Evolutionary conservation across 805 yeast genomes (phyloP), one percentile per base, ranked within the genome.

Genomic region (Candida ficus): DNA sequence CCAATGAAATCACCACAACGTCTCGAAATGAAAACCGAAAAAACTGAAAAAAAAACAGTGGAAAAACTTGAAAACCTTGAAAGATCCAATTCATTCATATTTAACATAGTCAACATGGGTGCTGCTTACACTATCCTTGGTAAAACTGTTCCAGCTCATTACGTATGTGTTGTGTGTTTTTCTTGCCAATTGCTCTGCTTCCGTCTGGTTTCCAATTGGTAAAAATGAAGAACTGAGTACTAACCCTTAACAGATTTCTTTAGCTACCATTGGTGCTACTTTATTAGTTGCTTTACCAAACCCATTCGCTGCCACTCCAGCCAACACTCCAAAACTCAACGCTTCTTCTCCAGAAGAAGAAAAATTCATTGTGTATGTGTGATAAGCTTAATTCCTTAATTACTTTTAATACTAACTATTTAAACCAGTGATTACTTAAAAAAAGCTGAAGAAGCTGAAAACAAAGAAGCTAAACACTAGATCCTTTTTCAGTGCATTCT

Each of bases 261-360:
- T 90, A 50, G 93, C 82, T 52, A 88, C 96, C 33, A 71, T 90
- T 55, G 80, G 83, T 49, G 63, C 81, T 25, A 82, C 86, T 38
- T 76, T 75, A 29, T 70, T 79, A 35, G 63, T 78, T 40, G 78
- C 75, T 45, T 63, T 71, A 36, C 93, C 93, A 61, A 83, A 86
- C 64, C 87, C 90, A 64, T 80, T 64, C 40, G 54, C 62, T 9
- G 28, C 53, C 10, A 17, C 49, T 18, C 45, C 47, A 41, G 66
- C 78, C 20, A 70, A 75, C 49, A 71, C 78, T 50, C 75, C 82
- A 55, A 70, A 73, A 47, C 75, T 88, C 63, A 76, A 78, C 49
- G 95, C 95, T 49, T 64, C 78, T 42, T 76, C 89, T 37, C 79
- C 88, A 53, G 97, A 88, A 58, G 97, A 90, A 71, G 95, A 86